Percentiles rank a stretch among this genome's conserved stretches.
These are phyloP conservation scores for Citrus mangshanensis DNA, from an alignment of 345 rosid species.

Conservation along the genomic window DNA sequence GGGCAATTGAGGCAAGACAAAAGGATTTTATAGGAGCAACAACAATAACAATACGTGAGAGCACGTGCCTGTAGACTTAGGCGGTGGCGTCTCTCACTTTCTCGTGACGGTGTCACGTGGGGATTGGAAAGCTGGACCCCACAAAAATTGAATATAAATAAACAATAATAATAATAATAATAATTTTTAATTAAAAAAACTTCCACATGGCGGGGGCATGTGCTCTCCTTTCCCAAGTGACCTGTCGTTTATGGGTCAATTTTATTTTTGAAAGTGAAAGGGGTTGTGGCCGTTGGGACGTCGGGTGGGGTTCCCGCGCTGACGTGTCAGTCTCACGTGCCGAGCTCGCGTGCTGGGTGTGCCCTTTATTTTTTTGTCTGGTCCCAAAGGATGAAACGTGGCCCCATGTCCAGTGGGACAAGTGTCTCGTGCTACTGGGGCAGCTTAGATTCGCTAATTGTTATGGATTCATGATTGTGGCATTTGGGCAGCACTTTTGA, in stretches of 20 bases:
- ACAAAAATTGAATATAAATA: neutral
- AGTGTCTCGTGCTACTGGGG: conserved; percentile 13
- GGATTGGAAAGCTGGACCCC: conserved; percentile 16
- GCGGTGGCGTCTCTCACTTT: conserved; percentile 27
- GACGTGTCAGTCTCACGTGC: conserved; percentile 26
- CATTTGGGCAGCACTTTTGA: neutral
- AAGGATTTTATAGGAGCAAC: neutral
- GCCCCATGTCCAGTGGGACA: neutral
- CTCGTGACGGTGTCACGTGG: conserved; percentile 50
- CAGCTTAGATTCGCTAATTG: neutral
- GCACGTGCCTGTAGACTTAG: conserved; percentile 35
- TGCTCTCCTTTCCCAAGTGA: conserved; percentile 22
- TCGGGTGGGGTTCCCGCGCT: neutral
- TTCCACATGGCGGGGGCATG: conserved; percentile 36
- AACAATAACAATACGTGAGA: neutral
- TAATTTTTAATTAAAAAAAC: neutral
- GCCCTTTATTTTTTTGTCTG: neutral
- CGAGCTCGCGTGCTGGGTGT: neutral
- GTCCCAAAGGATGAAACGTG: conserved; percentile 13
- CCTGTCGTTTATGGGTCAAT: conserved; percentile 29
- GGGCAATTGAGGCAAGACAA: neutral
- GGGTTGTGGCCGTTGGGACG: neutral
- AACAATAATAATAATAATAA: neutral
- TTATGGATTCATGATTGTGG: too few species aligned
- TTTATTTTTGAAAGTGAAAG: neutral